Conservation (phyloP, 805 yeast species). For the Ogataea nonfermentans region DNA sequence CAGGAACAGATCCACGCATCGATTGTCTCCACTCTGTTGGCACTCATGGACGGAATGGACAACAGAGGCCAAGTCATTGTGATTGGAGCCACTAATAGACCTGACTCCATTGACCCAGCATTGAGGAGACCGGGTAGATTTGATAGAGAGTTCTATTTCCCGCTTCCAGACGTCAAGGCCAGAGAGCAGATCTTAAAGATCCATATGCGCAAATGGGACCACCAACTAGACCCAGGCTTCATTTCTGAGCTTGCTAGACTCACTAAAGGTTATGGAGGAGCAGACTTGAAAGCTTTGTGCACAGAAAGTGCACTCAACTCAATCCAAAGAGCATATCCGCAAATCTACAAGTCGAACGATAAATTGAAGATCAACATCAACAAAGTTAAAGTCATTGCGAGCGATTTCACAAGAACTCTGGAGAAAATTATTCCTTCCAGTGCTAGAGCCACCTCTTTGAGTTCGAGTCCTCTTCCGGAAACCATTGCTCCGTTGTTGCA, state of each 20-base stretch:
- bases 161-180: constrained; percentile 80
- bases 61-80: constrained; percentile 97
- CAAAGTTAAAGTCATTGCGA: constrained; percentile 67
- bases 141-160: constrained; percentile 95
- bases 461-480: constrained; percentile 77
- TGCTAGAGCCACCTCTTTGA: constrained; percentile 70
- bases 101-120: constrained; percentile 98
- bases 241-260: constrained; percentile 65
- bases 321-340: constrained; percentile 90
- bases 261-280: constrained; percentile 98
- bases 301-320: constrained; percentile 94
- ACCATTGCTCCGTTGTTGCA: constrained; percentile 62
- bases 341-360: constrained; percentile 74
- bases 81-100: constrained; percentile 96
- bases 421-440: constrained; percentile 91
- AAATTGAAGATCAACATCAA: constrained; percentile 73
- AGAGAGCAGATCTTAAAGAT: constrained; percentile 76
- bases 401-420: constrained; percentile 82
- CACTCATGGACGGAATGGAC: constrained; percentile 99
- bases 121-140: constrained; percentile 95
- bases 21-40: constrained; percentile 90
- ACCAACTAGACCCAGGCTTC: constrained; percentile 60
- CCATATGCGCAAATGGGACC: constrained; percentile 88
- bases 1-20: constrained; percentile 99
- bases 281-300: constrained; percentile 89